Percentiles rank a stretch among this genome's conserved stretches.
Conservation (phyloP, 805 yeast genomes). For the Hyphopichia homilentoma region DNA sequence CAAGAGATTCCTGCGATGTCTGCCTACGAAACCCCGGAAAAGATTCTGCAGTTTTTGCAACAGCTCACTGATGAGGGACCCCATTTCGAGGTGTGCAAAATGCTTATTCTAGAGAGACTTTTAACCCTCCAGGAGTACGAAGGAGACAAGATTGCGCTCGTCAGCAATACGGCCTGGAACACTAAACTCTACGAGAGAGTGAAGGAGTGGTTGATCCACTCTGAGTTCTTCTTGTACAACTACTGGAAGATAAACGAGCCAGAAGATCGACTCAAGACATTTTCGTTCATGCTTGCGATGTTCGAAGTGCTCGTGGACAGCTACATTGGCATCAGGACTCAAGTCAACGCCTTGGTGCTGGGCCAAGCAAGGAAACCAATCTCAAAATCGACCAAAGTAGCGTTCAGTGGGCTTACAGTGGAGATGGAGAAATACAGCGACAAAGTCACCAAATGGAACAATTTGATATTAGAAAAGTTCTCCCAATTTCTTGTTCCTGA, state of each 20-base stretch:
- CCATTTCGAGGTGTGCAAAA: slow-evolving; percentile 19
- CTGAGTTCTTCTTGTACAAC: slow-evolving; percentile 19
- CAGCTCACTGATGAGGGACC: slow-evolving; percentile 6
- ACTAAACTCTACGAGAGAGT: slow-evolving; percentile 28
- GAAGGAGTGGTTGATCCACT: slow-evolving; percentile 30
- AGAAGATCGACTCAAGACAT: too few species aligned
- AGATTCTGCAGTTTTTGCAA: slow-evolving; percentile 11
- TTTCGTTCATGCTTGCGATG: slow-evolving; percentile 32
- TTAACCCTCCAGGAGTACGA: slow-evolving; percentile 11
- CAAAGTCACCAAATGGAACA: slow-evolving; percentile 49
- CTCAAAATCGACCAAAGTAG: slow-evolving; percentile 22
- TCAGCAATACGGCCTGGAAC: slow-evolving; percentile 40
- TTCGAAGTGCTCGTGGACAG: slow-evolving; percentile 46
- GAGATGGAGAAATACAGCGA: slow-evolving; percentile 36
- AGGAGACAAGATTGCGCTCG: slow-evolving; percentile 17
- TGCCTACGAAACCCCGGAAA: slow-evolving; percentile 9
- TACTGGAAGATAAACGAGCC: slow-evolving; percentile 2
- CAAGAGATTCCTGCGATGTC: slow-evolving; percentile 7
- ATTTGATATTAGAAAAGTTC: slow-evolving; percentile 22
- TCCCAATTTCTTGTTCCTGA: too few species aligned
- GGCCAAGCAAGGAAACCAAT: slow-evolving; percentile 13
- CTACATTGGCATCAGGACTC: slow-evolving; percentile 31
- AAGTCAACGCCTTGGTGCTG: slow-evolving; percentile 14
- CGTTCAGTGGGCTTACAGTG: slow-evolving; percentile 32
- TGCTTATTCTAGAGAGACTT: slow-evolving; percentile 19